A percentile compares a stretch with the other conserved stretches of the same genome.
Conservation (phyloP, 192 early-diverging fungal genomes). For the Coemansia javaensis region DNA sequence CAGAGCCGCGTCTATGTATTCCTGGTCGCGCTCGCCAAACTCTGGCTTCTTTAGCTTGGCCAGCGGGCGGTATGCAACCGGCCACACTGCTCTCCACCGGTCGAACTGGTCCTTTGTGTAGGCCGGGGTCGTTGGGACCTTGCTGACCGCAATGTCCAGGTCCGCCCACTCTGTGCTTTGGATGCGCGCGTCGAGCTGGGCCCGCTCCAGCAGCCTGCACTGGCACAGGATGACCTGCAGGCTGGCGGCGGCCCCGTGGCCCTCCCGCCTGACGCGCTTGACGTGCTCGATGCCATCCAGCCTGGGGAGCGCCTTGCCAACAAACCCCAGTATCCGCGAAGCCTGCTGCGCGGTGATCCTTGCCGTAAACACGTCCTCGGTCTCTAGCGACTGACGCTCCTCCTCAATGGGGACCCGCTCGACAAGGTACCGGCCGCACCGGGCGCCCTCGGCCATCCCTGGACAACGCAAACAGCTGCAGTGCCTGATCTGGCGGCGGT, state of each 20-base stretch:
- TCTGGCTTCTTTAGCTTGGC: conserved; percentile 2
- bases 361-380: conserved; percentile 24
- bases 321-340: conserved; percentile 17
- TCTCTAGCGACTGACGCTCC: conserved; percentile 31
- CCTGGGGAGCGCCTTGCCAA: conserved; percentile 11
- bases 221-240: conserved; percentile 33
- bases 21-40: conserved; percentile 10
- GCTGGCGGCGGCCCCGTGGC: not conserved
- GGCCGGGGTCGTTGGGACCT: conserved; percentile 60
- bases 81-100: conserved; percentile 77
- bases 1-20: conserved; percentile 12
- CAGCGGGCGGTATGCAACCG: conserved; percentile 64
- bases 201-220: conserved; percentile 8
- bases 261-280: conserved; percentile 28
- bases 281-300: conserved; percentile 36
- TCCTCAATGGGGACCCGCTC: conserved; percentile 25
- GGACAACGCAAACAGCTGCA: too few relatives aligned
- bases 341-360: conserved; percentile 10
- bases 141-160: conserved; percentile 1
- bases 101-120: conserved; percentile 68
- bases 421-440: conserved; percentile 4
- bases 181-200: conserved; percentile 2
- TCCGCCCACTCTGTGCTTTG: conserved; percentile 17
- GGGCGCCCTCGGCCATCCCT: not conserved
- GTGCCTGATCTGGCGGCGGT: too few relatives aligned